Evolutionary conservation across 768 basidiomycete genomes (phyloP), one percentile per base, ranked within the genome.

Genomic region (Agaricus sinodeliciosus): DNA sequence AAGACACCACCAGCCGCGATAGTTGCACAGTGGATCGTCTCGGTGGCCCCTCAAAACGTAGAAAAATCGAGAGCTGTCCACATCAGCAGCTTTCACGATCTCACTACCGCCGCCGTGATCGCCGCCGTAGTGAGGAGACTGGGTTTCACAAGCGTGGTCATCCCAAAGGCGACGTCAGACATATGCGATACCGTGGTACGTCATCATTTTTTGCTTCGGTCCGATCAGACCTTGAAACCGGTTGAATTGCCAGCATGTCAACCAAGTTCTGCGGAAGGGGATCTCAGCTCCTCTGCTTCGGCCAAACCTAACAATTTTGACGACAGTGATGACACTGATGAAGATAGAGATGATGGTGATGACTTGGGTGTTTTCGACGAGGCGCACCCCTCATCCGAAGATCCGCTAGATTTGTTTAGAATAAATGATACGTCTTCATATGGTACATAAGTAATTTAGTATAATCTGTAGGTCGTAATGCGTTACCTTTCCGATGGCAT

Each of bases 361-460:
- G 13, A 44, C 31, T 4, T 25, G 40, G 13, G 15, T 19, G 22
- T 42, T 18, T 19, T n/a, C 16, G 40, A 36, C 12, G 8, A 19
- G 3, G 51, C 12, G 41, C 35, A 39, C 8, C 58, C 49, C 13
- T 49, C 59, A 40, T 81, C 79, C 9, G 78, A 80, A 46, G 79
- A 81, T 57, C 70, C 70, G 4, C 62, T 81, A 57, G 68, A 81
- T 63, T 63, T 80, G 51, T 79, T 80, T 60, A 69, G 73, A 16
- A 68, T 62, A 55, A 51, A 59, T 26, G 62, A 59, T 40, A 68
- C 67, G 15, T 69, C 71, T 0, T 63, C 68, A 11, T 31, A 31
- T 3, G 31, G 11, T 31, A 31, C 11, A 22, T 22, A 22, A n/a
- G 22, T 22, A 22, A 3, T 22, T 7, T 31, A 31, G 31, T 11